A percentile compares a stretch with the other conserved stretches of the same genome.
These are phyloP conservation scores for Acanthamoeba triangularis DNA, from an alignment of 208 protist species.

Conservation along the genomic window DNA sequence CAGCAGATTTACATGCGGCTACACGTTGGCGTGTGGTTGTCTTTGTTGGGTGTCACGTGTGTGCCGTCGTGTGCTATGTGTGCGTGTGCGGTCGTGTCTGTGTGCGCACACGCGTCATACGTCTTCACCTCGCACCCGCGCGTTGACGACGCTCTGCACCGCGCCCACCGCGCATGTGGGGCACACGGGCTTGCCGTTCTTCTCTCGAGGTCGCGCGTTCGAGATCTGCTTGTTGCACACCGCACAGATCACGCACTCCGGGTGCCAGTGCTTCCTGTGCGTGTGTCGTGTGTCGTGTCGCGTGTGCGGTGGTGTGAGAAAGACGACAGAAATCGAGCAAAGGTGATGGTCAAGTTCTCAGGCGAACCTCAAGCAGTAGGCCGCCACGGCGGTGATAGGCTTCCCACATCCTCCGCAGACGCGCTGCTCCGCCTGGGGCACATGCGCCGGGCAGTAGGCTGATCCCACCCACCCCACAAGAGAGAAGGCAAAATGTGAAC, in stretches of 20 bases:
- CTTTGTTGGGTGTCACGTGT: not conserved
- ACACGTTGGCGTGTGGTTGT: no score
- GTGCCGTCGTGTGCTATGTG: not conserved
- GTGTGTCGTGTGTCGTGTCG: not conserved
- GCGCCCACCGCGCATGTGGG: not conserved
- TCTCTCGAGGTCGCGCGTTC: not conserved
- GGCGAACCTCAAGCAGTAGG: not conserved
- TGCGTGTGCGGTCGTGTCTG: no score
- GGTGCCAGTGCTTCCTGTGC: not conserved
- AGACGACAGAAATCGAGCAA: no score
- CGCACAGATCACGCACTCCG: not conserved
- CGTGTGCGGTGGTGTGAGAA: no score
- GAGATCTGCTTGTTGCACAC: slow-evolving; percentile 6
- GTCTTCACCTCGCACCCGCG: not conserved
- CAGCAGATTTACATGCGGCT: no score
- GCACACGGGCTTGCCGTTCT: slow-evolving; percentile 10
- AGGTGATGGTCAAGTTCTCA: no score
- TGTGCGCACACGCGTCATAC: not conserved
- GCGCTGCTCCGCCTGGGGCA: not conserved
- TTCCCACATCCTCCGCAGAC: not conserved
- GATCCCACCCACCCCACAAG: not conserved
- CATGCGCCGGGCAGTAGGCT: not conserved
- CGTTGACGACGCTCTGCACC: not conserved
- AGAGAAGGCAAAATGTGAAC: no score
- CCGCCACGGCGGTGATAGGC: not conserved